phyloP scores from a whole-genome alignment of 2,329 filamentous ascomycete genomes.

The Apiospora rasikravindrae region DNA sequence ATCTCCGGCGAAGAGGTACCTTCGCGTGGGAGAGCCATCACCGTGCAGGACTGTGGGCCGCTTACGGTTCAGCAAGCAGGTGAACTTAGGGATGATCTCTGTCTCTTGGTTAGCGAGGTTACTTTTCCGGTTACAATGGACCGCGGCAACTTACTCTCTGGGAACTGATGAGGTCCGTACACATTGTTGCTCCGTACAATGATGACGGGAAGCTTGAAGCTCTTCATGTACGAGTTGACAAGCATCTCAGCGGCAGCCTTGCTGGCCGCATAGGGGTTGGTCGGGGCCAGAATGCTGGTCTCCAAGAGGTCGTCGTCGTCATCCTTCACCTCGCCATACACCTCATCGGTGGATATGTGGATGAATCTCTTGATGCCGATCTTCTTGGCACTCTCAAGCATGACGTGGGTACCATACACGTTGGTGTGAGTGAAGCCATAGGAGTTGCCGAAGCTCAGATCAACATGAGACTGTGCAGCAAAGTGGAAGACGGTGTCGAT shows the following conservation, averaged over 20 bases:
- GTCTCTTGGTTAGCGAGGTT: constrained; percentile 24
- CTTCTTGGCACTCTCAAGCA: constrained; percentile 78
- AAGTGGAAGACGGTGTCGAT: constrained; percentile 86
- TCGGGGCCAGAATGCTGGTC: constrained; percentile 76
- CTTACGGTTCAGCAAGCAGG: constrained; percentile 69
- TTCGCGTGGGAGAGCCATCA: constrained; percentile 73
- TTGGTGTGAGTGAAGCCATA: constrained; percentile 83
- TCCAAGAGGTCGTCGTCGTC: constrained; percentile 75
- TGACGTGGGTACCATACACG: constrained; percentile 82
- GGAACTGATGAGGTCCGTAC: constrained; percentile 83
- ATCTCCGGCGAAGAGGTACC: constrained; percentile 80
- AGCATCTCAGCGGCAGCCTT: constrained; percentile 86
- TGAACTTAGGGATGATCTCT: constrained; percentile 88
- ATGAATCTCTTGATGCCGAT: constrained; percentile 75
- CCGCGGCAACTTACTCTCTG: constrained; percentile 67
- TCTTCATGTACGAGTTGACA: constrained; percentile 85
- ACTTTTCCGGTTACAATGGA: not conserved
- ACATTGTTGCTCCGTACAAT: constrained; percentile 86
- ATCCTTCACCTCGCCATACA: constrained; percentile 79
- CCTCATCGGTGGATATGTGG: constrained; percentile 84
- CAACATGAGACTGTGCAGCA: constrained; percentile 84
- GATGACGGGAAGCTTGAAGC: constrained; percentile 79
- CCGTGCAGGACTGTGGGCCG: constrained; percentile 77
- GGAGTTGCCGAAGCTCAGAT: constrained; percentile 82
- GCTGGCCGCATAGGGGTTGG: constrained; percentile 81